A percentile compares a stretch with the other conserved stretches of the same genome.
Conservation (phyloP, 768 basidiomycete species). For the Podaxis sp. region DNA sequence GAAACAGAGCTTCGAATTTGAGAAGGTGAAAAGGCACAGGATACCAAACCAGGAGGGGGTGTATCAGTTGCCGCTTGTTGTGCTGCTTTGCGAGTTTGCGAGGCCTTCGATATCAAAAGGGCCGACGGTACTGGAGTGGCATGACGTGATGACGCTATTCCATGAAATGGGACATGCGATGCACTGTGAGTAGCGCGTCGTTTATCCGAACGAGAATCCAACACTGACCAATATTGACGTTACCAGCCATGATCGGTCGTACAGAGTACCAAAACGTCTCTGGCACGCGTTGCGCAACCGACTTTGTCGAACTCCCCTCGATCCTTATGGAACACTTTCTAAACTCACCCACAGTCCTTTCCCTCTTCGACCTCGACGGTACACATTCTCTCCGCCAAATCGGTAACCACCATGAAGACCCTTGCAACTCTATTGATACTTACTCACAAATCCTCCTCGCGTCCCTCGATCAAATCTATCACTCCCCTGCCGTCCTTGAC, state of each 20-base stretch:
- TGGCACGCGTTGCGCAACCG: constrained; percentile 96
- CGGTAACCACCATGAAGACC: constrained; percentile 72
- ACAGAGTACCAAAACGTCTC: constrained; percentile 98
- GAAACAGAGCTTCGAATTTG: constrained; percentile 59
- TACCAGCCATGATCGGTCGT: constrained; percentile 91
- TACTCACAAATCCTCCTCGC: constrained; percentile 91
- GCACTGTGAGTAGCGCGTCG: constrained; percentile 73
- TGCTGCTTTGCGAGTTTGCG: constrained; percentile 85
- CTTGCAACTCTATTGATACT: constrained; percentile 83
- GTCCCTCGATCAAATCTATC: constrained; percentile 85
- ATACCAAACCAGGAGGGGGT: constrained; percentile 64
- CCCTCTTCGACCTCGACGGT: constrained; percentile 66
- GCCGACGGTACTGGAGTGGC: constrained; percentile 82
- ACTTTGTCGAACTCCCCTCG: constrained; percentile 97
- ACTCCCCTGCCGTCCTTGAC: constrained; percentile 62
- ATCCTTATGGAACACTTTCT: constrained; percentile 99
- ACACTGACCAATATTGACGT: constrained; percentile 1
- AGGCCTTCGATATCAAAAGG: constrained; percentile 59
- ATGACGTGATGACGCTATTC: constrained; percentile 91
- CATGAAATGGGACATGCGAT: constrained; percentile 99
- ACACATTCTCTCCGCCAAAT: constrained; percentile 44
- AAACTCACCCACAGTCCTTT: constrained; percentile 78
- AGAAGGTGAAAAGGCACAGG: constrained; percentile 57
- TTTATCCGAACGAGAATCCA: not conserved
- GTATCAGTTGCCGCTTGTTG: constrained; percentile 90